Evolutionary conservation across 2,329 filamentous ascomycete species (phyloP).

Genomic region (Colletotrichum somersetense): DNA sequence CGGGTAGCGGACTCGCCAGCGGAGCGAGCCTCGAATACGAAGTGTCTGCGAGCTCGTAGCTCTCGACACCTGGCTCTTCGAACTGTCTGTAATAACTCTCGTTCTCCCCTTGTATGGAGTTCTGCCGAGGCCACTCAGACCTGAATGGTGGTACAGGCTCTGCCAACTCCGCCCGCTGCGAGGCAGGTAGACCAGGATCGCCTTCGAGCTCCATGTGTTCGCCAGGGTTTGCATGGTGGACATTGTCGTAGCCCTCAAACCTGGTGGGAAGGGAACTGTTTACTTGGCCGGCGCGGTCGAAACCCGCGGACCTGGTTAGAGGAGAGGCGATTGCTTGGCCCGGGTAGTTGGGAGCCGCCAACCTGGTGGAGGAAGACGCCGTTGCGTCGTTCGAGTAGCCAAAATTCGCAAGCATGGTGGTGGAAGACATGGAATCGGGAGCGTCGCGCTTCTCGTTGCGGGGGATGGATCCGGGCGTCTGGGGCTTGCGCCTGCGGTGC

Average conservation of each 20-base stretch:
- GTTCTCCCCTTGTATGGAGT: conserved; percentile 32
- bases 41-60: conserved; percentile 38
- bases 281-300: not conserved
- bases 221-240: conserved; percentile 15
- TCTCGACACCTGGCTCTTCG: conserved; percentile 14
- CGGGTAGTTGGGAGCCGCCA: not conserved
- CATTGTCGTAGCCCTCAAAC: conserved; percentile 11
- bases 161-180: conserved; percentile 27
- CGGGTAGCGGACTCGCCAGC: conserved; percentile 5
- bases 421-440: conserved; percentile 35
- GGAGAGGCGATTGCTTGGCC: conserved; percentile 8
- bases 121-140: conserved; percentile 37
- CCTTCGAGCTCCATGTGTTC: conserved; percentile 37
- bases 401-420: conserved; percentile 27
- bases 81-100: conserved; percentile 23
- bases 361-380: too few relatives aligned
- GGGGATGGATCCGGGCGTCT: conserved; percentile 24
- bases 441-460: conserved; percentile 38
- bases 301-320: conserved; percentile 24
- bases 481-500: conserved; percentile 11
- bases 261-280: not conserved
- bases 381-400: conserved; percentile 8
- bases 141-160: conserved; percentile 30
- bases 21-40: conserved; percentile 9
- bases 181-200: not conserved